Evolutionary conservation across 768 basidiomycete genomes (phyloP), one percentile per base, ranked within the genome.

Genomic region (Dendrothele bispora): DNA sequence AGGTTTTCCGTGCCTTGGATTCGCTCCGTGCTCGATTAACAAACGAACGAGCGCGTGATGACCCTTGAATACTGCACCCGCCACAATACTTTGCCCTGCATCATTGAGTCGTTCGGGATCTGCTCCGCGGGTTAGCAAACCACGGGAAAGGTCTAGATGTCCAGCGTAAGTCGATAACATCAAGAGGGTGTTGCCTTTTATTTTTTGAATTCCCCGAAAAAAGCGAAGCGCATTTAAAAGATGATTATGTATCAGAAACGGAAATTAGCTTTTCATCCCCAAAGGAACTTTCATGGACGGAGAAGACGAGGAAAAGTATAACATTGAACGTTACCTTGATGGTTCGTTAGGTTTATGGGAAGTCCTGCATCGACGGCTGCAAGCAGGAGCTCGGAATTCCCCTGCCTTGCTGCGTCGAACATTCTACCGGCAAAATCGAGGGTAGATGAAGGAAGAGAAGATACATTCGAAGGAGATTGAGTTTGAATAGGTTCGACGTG

Each of bases 121-220:
- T 30, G 79, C 86, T 2, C 78, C 77, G 27, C 75, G 72, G 5
- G 65, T 55, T 39, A 89, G 63, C 22, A 91, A 73, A 12, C 72
- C 73, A 38, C 68, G 67, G 2, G 78, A 68, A 17, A 86, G 76
- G 2, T 72, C 66, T 0, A 67, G 62, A 55, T 89, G 84, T 1
- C 88, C 88, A 18, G 80, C 73, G 58, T 91, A 91, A 2, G 88
- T 78, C 3, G 84, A 82, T 42, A 89, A 77, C 86, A 91, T 91
- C 44, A 91, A 68, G 5, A 91, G 69, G 4, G 86, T 87, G 61
- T 91, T 90, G 18, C 89, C 88, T 84, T 57, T 22, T 28, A n/a
- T n/a, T n/a, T n/a, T n/a, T n/a, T n/a, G n/a, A n/a, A n/a, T n/a
- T n/a, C n/a, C n/a, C n/a, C n/a, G n/a, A n/a, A n/a, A n/a, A n/a